Percentiles rank a stretch among this genome's conserved stretches.
Conservation (phyloP, 345 rosid species). For the Hibiscus syriacus region DNA sequence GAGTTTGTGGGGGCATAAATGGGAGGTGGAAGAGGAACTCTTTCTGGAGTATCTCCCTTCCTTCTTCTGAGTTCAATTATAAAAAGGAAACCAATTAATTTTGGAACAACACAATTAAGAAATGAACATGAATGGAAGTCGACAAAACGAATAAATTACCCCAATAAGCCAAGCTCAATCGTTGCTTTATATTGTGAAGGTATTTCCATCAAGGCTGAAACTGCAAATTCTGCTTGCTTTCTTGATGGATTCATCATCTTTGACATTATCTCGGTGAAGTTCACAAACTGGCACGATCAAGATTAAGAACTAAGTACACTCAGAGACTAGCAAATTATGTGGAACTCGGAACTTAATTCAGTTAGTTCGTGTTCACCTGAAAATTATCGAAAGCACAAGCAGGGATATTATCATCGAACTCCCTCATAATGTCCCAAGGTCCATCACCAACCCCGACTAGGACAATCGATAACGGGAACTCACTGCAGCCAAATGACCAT, state of each 20-base stretch:
- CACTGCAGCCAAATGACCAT: background rate
- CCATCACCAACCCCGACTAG: background rate
- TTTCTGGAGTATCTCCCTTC: background rate
- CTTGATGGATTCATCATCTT: background rate
- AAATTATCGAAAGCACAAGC: background rate
- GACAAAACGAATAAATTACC: background rate
- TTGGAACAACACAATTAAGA: background rate
- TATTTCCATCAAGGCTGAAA: background rate
- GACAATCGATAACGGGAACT: background rate
- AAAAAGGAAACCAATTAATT: background rate
- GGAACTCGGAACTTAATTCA: background rate
- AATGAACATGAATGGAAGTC: background rate
- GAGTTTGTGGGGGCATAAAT: constrained; percentile 11
- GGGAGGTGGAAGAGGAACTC: background rate
- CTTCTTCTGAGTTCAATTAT: constrained; percentile 19
- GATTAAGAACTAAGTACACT: background rate
- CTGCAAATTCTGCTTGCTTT: background rate
- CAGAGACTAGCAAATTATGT: background rate
- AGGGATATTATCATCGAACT: background rate
- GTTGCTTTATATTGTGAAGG: background rate
- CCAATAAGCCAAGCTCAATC: background rate
- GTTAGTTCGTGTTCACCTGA: background rate
- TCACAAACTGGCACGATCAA: background rate
- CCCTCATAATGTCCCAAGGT: background rate
- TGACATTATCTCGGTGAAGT: background rate